These are phyloP conservation scores for Cyberlindnera maclurae DNA, from an alignment of 805 yeast species.

Conservation along the genomic window DNA sequence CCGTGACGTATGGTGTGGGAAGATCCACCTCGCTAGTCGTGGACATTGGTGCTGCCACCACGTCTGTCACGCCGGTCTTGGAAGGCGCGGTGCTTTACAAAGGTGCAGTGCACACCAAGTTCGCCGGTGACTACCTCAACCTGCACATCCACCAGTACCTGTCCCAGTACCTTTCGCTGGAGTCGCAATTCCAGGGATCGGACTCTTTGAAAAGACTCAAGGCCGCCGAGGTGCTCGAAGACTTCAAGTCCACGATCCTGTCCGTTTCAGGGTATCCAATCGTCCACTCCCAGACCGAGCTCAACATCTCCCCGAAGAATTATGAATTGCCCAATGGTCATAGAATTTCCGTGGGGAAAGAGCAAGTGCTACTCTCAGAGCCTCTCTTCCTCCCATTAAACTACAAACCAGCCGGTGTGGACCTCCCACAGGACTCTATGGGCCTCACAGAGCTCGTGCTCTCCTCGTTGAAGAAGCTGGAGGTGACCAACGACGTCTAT, in stretches of 20 bases:
- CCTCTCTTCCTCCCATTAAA: conserved; percentile 62
- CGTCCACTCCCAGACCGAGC: conserved; percentile 26
- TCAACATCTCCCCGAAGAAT: conserved; percentile 30
- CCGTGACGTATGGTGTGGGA: conserved; percentile 72
- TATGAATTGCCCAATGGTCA: conserved; percentile 57
- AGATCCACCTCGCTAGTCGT: conserved; percentile 71
- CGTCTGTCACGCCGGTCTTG: conserved; percentile 67
- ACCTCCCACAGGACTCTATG: conserved; percentile 13
- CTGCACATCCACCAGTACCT: conserved; percentile 49
- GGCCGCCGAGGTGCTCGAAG: conserved; percentile 36
- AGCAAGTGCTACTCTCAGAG: conserved; percentile 52
- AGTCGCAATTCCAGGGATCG: conserved; percentile 22
- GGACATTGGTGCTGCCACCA: conserved; percentile 67
- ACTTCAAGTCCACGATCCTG: conserved; percentile 39
- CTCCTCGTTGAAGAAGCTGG: conserved; percentile 35
- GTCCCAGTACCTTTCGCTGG: conserved; percentile 24
- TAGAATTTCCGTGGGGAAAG: conserved; percentile 41
- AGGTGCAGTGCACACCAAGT: conserved; percentile 58
- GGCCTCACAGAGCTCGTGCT: conserved; percentile 33
- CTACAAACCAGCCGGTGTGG: conserved; percentile 34
- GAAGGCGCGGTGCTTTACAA: conserved; percentile 68
- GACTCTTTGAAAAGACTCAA: conserved; percentile 32
- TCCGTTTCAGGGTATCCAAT: conserved; percentile 34
- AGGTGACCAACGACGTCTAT: conserved; percentile 34
- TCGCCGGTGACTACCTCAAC: conserved; percentile 81